Conservation (phyloP, 2,329 filamentous ascomycete species). For the Cladophialophora chaetospira region DNA sequence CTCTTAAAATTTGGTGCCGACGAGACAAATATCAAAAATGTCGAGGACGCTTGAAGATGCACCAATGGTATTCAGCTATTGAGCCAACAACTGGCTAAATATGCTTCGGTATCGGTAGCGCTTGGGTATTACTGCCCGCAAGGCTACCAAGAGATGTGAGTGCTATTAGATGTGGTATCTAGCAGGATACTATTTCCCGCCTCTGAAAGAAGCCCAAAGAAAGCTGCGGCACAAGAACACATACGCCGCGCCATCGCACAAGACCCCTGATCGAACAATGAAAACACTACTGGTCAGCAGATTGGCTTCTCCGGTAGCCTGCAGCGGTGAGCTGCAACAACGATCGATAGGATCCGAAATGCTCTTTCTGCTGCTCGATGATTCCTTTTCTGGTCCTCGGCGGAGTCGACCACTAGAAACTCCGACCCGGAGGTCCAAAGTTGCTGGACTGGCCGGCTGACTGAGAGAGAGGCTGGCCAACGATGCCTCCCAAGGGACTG, state of each 20-base stretch:
- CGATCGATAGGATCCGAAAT: neutral
- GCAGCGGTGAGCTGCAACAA: conserved; percentile 6
- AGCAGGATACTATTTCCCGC: neutral
- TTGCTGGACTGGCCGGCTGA: conserved; percentile 11
- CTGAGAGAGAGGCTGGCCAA: conserved; percentile 10
- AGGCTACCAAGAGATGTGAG: neutral
- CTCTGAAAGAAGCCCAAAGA: neutral
- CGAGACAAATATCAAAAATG: too few species aligned
- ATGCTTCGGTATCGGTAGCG: neutral
- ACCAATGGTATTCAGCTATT: conserved; percentile 13
- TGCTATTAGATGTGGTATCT: neutral
- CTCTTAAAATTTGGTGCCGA: too few species aligned
- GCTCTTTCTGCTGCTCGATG: conserved; percentile 3
- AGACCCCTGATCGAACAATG: conserved; percentile 1
- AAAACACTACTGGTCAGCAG: conserved; percentile 4
- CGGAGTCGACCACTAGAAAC: conserved; percentile 31
- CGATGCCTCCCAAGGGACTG: conserved; percentile 23
- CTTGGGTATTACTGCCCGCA: neutral
- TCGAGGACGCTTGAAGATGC: neutral
- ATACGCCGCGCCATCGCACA: conserved; percentile 2
- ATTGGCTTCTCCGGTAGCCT: conserved; percentile 23
- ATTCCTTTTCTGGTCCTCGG: conserved; percentile 17
- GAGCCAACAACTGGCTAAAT: conserved; percentile 1
- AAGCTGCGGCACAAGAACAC: neutral
- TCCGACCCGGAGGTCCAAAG: conserved; percentile 30